These are phyloP conservation scores for Dothideomycetes sp. DNA, from an alignment of 2,329 filamentous ascomycete genomes.

Conservation along the genomic window DNA sequence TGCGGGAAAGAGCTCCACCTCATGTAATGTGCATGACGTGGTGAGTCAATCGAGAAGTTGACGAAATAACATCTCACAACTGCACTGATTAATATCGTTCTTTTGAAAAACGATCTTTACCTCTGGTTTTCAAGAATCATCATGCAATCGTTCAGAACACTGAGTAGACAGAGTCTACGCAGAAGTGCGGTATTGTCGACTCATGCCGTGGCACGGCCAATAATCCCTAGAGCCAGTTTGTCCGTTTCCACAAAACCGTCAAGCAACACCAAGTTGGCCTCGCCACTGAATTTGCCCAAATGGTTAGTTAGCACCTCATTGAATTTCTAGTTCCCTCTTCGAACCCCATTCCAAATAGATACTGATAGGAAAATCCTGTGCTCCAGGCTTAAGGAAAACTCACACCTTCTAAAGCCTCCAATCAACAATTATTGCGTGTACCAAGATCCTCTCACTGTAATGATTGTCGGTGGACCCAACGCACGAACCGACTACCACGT, in stretches of 20 bases:
- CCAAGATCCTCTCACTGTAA: conserved; percentile 71
- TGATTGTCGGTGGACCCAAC: conserved; percentile 95
- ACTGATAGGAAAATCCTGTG: not conserved
- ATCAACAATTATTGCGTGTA: conserved; percentile 98
- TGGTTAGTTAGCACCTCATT: conserved; percentile 28
- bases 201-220: not conserved
- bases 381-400: conserved; percentile 77
- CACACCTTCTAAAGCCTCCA: conserved; percentile 83
- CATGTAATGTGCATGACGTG: too few relatives aligned
- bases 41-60: too few relatives aligned
- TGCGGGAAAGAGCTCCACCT: too few relatives aligned
- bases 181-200: not conserved
- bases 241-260: not conserved
- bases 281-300: conserved; percentile 37
- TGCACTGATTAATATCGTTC: too few relatives aligned
- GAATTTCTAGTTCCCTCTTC: too few relatives aligned
- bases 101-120: too few relatives aligned
- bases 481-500: conserved; percentile 97
- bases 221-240: not conserved
- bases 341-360: too few relatives aligned
- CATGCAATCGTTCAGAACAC: conserved; percentile 7
- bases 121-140: too few relatives aligned
- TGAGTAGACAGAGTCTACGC: not conserved
- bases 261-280: conserved; percentile 14
- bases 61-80: too few relatives aligned